Evolutionary conservation across 2,329 filamentous ascomycete genomes (phyloP).

Genomic region (Emergomyces africanus): DNA sequence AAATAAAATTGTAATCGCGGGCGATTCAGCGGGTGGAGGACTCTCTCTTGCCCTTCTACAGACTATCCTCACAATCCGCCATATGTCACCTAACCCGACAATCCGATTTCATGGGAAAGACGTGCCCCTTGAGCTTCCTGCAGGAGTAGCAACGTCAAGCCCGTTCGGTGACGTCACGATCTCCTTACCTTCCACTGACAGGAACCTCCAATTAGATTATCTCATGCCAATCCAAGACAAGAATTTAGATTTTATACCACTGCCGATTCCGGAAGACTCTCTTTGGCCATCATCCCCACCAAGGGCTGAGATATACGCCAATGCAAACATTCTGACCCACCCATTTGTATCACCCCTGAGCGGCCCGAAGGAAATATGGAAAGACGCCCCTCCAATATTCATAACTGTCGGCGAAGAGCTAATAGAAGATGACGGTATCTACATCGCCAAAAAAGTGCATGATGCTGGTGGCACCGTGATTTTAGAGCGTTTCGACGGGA

Average conservation of each 20-base stretch:
- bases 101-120: conserved; percentile 30
- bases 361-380: conserved; percentile 25
- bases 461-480: conserved; percentile 24
- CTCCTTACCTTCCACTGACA: conserved; percentile 28
- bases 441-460: conserved; percentile 29
- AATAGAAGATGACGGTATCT: conserved; percentile 28
- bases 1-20: conserved; percentile 33
- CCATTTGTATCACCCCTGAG: conserved; percentile 31
- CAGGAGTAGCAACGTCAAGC: conserved; percentile 26
- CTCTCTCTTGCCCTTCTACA: conserved; percentile 30
- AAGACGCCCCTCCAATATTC: conserved; percentile 29
- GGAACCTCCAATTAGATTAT: conserved; percentile 30
- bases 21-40: conserved; percentile 36
- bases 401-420: conserved; percentile 30
- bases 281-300: conserved; percentile 31
- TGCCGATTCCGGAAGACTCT: conserved; percentile 22
- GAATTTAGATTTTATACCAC: conserved; percentile 15
- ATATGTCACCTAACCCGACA: conserved; percentile 14
- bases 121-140: conserved; percentile 29
- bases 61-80: conserved; percentile 29
- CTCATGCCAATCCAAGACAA: conserved; percentile 19
- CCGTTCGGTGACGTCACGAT: conserved; percentile 33
- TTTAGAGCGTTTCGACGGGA: conserved; percentile 32
- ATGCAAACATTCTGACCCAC: conserved; percentile 26
- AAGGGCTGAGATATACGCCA: conserved; percentile 30